phyloP scores from a whole-genome alignment of 2,329 filamentous ascomycete species.

The Microsporum ferrugineum region DNA sequence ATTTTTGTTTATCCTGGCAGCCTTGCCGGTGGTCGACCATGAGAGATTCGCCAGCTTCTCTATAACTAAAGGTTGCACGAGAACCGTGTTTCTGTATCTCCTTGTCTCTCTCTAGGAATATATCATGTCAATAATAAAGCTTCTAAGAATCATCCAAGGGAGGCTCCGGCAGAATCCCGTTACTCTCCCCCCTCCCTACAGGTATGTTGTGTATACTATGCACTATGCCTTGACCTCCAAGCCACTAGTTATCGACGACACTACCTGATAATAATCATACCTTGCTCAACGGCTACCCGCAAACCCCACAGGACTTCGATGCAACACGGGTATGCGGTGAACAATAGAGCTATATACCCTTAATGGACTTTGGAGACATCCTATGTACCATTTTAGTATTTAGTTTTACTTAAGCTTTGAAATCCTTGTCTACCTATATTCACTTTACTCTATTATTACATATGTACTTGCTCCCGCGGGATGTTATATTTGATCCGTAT shows the following conservation, averaged over 20 bases:
- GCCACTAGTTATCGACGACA: neutral
- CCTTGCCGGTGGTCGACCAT: neutral
- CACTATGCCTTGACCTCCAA: neutral
- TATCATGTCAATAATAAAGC: neutral
- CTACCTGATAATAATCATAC: neutral
- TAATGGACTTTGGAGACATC: neutral
- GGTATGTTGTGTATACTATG: neutral
- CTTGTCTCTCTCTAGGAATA: neutral
- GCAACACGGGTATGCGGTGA: neutral
- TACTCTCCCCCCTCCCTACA: no score
- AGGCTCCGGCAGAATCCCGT: no score
- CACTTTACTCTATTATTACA: neutral
- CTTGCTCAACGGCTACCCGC: neutral
- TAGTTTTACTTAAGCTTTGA: neutral
- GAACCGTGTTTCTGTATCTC: neutral
- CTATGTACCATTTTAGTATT: neutral
- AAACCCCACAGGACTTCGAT: neutral
- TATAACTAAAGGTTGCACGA: neutral
- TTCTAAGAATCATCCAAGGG: no score
- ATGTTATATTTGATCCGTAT: neutral
- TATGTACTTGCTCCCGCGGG: neutral
- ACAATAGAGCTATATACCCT: neutral
- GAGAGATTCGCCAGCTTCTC: neutral
- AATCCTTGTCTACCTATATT: neutral
- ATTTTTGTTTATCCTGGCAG: neutral